These are phyloP conservation scores for Neopestalotiopsis rosae DNA, from an alignment of 2,329 filamentous ascomycete species.

Conservation along the genomic window DNA sequence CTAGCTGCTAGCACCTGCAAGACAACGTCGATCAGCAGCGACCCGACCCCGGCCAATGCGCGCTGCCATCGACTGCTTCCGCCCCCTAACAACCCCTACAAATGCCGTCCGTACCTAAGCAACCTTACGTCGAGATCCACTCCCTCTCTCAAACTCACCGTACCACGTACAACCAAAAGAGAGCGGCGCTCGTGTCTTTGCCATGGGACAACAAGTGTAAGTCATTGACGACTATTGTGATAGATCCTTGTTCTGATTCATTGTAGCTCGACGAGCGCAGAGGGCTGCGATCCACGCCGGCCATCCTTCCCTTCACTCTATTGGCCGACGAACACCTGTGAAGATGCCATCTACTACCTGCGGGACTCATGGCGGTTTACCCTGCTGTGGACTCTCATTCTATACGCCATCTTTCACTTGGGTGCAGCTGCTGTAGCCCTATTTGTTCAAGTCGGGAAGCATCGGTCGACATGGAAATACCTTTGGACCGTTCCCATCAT, in stretches of 20 bases:
- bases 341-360: slow-evolving; percentile 73
- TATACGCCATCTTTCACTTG: slow-evolving; percentile 77
- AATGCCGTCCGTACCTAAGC: background rate
- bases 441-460: slow-evolving; percentile 69
- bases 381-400: slow-evolving; percentile 82
- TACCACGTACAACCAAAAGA: background rate
- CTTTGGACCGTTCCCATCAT: slow-evolving; percentile 76
- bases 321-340: slow-evolving; percentile 64
- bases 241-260: background rate
- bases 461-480: slow-evolving; percentile 59
- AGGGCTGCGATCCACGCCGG: background rate
- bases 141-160: background rate
- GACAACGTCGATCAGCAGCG: slow-evolving; percentile 8
- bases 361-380: slow-evolving; percentile 88
- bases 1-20: slow-evolving; percentile 20
- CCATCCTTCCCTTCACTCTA: slow-evolving; percentile 84
- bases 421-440: slow-evolving; percentile 75
- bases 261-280: slow-evolving; percentile 7
- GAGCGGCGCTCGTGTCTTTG: background rate
- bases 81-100: too few relatives aligned
- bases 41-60: slow-evolving; percentile 15
- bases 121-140: slow-evolving; percentile 9
- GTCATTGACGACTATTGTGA: background rate
- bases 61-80: background rate
- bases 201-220: slow-evolving; percentile 14